A percentile compares a stretch with the other conserved stretches of the same genome.
Evolutionary conservation across 495 filamentous ascomycete genomes (phyloP).

Genomic region (Rhypophila decipiens): DNA sequence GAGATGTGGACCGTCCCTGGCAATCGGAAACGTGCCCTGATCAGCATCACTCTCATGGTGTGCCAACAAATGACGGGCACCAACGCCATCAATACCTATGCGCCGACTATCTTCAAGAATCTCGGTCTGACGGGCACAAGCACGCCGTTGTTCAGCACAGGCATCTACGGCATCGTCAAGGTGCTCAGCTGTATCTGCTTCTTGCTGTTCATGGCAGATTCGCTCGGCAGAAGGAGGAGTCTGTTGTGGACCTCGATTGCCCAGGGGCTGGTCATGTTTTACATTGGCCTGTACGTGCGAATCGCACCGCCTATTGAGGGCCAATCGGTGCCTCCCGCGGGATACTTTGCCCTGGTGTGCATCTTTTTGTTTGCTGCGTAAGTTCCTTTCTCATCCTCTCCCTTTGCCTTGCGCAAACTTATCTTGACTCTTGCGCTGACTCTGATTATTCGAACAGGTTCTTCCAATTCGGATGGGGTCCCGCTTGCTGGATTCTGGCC

Average conservation of each 20-base stretch:
- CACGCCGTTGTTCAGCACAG: constrained; percentile 41
- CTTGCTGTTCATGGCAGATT: constrained; percentile 56
- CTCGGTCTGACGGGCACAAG: constrained; percentile 41
- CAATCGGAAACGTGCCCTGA: constrained; percentile 44
- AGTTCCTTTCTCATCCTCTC: neutral
- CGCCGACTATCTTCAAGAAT: constrained; percentile 44
- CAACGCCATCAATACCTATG: constrained; percentile 49
- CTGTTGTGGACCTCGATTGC: constrained; percentile 70
- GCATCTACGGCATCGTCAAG: constrained; percentile 48
- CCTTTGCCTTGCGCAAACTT: neutral
- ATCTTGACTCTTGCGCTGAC: no score
- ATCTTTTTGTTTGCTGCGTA: constrained; percentile 66
- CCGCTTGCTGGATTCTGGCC: constrained; percentile 72
- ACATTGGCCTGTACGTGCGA: constrained; percentile 74
- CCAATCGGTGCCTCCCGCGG: constrained; percentile 30
- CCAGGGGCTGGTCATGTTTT: constrained; percentile 66
- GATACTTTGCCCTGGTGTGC: constrained; percentile 62
- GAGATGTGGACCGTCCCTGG: constrained; percentile 66
- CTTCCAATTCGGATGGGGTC: constrained; percentile 77
- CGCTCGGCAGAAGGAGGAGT: constrained; percentile 57
- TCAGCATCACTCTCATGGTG: constrained; percentile 39
- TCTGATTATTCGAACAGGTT: constrained; percentile 26
- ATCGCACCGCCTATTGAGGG: constrained; percentile 56
- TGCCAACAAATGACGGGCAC: constrained; percentile 41
- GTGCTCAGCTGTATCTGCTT: constrained; percentile 32